phyloP scores from a whole-genome alignment of 352 stramenopile genomes.

The Globisporangium takayamanum region DNA sequence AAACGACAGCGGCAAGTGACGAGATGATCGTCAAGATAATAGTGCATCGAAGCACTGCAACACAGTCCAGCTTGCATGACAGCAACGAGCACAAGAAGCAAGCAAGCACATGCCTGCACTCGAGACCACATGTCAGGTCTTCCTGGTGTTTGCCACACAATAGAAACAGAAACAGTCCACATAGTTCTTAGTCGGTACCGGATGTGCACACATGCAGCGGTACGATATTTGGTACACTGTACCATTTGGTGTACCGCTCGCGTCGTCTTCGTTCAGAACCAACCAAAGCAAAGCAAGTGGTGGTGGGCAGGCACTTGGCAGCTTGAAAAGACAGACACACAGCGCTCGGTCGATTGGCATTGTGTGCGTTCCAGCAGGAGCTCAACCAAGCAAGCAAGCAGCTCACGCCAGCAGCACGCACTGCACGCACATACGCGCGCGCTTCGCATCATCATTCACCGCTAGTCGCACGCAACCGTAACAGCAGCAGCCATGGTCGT shows the following conservation, averaged over 20 bases:
- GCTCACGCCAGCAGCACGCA: background rate
- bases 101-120: too few species aligned
- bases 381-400: constrained; percentile 5
- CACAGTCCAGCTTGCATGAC: too few species aligned
- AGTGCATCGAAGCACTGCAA: too few species aligned
- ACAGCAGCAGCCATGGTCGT: constrained; percentile 86
- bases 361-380: constrained; percentile 16
- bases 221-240: background rate
- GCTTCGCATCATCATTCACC: background rate
- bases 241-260: constrained; percentile 1
- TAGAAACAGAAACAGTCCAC: too few species aligned
- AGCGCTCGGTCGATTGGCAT: constrained; percentile 4
- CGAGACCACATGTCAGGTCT: too few species aligned
- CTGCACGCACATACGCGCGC: background rate
- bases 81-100: too few species aligned
- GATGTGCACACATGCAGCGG: background rate
- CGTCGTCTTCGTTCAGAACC: constrained; percentile 19
- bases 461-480: background rate
- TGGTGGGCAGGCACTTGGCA: constrained; percentile 3
- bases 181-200: too few species aligned
- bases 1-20: too few species aligned
- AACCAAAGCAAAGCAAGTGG: constrained; percentile 25
- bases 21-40: too few species aligned
- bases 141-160: too few species aligned
- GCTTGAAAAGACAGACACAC: constrained; percentile 17